These are phyloP conservation scores for Kwoniella heveanensis DNA, from an alignment of 768 basidiomycete species.

Conservation along the genomic window DNA sequence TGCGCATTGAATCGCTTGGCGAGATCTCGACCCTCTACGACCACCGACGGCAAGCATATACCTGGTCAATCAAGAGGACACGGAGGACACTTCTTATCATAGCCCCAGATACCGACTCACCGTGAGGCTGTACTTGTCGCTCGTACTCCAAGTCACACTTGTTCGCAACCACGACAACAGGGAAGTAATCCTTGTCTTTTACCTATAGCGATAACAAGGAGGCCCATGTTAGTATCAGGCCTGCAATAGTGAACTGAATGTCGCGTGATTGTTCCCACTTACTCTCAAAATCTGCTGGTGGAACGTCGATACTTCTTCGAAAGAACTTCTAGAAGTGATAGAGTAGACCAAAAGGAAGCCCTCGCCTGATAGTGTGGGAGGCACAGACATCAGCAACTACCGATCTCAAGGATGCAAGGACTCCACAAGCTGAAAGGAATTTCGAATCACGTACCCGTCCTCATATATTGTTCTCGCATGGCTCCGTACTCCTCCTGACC, in stretches of 20 bases:
- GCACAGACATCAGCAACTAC: no score
- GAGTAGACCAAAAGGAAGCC: conserved; percentile 97
- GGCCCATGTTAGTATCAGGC: no score
- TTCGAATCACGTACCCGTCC: conserved; percentile 61
- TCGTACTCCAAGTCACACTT: conserved; percentile 96
- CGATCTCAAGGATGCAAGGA: no score
- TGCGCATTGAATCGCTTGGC: conserved; percentile 92
- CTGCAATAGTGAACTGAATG: neutral
- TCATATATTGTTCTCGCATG: conserved; percentile 99
- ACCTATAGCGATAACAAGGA: conserved; percentile 62
- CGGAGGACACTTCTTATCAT: neutral
- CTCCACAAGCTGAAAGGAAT: no score
- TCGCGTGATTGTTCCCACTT: conserved; percentile 20
- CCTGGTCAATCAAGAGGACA: neutral
- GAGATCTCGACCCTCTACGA: conserved; percentile 89
- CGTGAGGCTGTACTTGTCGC: conserved; percentile 92
- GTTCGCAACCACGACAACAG: conserved; percentile 96
- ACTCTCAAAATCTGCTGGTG: conserved; percentile 81
- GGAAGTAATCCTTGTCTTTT: conserved; percentile 94
- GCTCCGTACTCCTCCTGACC: conserved; percentile 99
- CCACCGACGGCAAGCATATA: neutral
- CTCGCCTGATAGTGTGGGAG: no score
- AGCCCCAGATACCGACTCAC: conserved; percentile 58
- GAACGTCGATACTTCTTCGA: conserved; percentile 95
- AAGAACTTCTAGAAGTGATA: conserved; percentile 95